Base-by-base conservation (phyloP, 129 eudicot genomes). In the Smallanthus sonchifolius region DNA sequence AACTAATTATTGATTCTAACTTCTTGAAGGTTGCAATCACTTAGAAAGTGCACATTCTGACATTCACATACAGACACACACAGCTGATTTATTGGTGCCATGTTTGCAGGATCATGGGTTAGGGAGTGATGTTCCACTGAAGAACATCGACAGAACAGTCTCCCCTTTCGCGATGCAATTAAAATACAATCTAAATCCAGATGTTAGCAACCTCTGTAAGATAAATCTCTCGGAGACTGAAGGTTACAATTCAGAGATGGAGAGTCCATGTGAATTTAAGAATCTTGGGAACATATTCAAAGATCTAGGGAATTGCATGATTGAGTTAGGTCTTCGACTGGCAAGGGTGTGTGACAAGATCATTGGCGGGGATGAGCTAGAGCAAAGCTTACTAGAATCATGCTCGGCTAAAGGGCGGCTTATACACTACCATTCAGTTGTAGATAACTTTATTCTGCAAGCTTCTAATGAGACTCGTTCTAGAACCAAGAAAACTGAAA, bases 51-150 rank as follows among this genome's bases (percentile, higher is more conserved):
- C 30, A 24, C 30, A 24, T n/a, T n/a, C n/a, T n/a, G n/a, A n/a
- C n/a, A n/a, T n/a, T n/a, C n/a, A n/a, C n/a, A n/a, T n/a, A n/a
- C n/a, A n/a, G 1, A 24, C 30, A 24, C 30, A 24, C 30, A 24
- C 30, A 0, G 19, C 62, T 74, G 37, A 43, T 45, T 69, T 30
- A 2, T 40, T 34, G 19, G 37, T 44, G 19, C 20, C 35, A 37
- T 19, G 28, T 65, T 55, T 75, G 76, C 77, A 94, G 98, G 97
- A 86, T 72, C 92, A 90, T 69, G 89, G 87, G 37, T 72, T 94
- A 86, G 98, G 98, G 71, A 94, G 96, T 85, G 98, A 94, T 76
- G 96, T 90, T 34, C 86, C 98, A 7, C 62, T 94, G 71, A 94
- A 94, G 86, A 88, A 86, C 75, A 64, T 80, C 16, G 85, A 88